Conservation (phyloP, 305 asterid species). For the Solanum hybrid region DNA sequence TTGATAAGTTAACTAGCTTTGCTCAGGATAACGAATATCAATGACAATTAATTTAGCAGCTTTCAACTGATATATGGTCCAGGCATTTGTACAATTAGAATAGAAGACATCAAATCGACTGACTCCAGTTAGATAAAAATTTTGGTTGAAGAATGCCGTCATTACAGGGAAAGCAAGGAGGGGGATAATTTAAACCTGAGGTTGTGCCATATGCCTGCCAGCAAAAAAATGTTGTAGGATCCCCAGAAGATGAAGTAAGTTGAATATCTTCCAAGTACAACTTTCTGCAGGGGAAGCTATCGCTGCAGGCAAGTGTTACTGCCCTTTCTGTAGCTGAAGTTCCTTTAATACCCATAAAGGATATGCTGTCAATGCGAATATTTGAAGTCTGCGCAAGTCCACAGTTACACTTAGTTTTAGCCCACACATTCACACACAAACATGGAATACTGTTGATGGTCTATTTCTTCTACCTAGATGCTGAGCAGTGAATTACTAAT, state of each 20-base stretch:
- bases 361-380: constrained; percentile 35
- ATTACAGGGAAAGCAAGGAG: constrained; percentile 45
- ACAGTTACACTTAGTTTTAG: background rate
- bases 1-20: background rate
- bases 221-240: constrained; percentile 37
- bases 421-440: background rate
- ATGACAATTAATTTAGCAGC: background rate
- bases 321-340: constrained; percentile 65
- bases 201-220: constrained; percentile 74
- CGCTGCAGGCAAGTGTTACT: constrained; percentile 55
- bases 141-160: constrained; percentile 22
- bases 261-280: constrained; percentile 46
- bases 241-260: constrained; percentile 28
- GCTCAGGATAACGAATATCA: background rate
- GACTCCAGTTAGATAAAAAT: background rate
- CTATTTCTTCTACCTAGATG: background rate
- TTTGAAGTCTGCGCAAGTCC: constrained; percentile 53
- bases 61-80: background rate
- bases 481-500: background rate
- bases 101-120: background rate
- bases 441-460: background rate
- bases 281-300: constrained; percentile 50
- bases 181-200: constrained; percentile 40
- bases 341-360: constrained; percentile 53
- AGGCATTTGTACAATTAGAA: background rate